These are phyloP conservation scores for Chenopodium quinoa DNA, from an alignment of 148 eudicot species.

Conservation along the genomic window DNA sequence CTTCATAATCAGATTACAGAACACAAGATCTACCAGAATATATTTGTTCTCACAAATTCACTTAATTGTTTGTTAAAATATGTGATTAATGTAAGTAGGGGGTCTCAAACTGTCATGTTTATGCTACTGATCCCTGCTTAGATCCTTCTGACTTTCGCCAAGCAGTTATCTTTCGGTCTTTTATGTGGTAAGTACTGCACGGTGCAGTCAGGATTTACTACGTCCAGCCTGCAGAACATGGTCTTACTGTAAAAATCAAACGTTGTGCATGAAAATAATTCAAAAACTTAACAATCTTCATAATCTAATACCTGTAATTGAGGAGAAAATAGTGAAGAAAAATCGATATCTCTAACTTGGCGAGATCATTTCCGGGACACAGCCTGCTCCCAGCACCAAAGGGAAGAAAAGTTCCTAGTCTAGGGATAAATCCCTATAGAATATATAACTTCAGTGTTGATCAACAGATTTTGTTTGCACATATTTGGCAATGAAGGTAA, in stretches of 20 bases:
- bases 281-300: neutral
- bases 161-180: constrained; percentile 84
- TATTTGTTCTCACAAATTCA: too few relatives aligned
- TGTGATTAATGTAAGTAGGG: too few relatives aligned
- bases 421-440: constrained; percentile 51
- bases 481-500: too few relatives aligned
- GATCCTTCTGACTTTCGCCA: constrained; percentile 47
- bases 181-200: constrained; percentile 63
- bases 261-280: neutral
- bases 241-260: neutral
- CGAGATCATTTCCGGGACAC: constrained; percentile 95
- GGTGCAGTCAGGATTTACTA: constrained; percentile 50
- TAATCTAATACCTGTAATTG: constrained; percentile 48
- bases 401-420: constrained; percentile 74
- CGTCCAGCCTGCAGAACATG: constrained; percentile 54
- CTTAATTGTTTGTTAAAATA: too few relatives aligned
- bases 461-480: neutral
- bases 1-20: neutral
- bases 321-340: constrained; percentile 88
- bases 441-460: neutral
- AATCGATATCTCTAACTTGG: constrained; percentile 81
- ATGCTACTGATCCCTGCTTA: neutral
- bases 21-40: neutral
- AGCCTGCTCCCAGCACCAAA: constrained; percentile 77
- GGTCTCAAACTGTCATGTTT: neutral